phyloP scores from a whole-genome alignment of 257 asterid genomes.

The Solanum medicagineum region DNA sequence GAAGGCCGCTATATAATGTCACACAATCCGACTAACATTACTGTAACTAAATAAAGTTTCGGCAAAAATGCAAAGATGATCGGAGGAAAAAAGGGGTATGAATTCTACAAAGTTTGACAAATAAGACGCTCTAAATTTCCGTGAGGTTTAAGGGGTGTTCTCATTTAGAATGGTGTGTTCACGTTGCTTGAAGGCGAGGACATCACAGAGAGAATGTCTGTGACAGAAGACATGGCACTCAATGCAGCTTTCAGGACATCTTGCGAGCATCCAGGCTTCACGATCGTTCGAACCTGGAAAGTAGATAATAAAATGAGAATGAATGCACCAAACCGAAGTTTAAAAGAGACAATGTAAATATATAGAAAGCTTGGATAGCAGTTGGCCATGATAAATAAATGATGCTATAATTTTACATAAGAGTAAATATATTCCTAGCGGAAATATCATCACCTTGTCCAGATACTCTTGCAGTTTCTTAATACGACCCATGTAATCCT shows the following conservation, averaged over 20 bases:
- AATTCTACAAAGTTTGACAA: neutral
- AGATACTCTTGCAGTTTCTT: conserved; percentile 59
- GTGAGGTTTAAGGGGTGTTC: neutral
- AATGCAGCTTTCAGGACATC: conserved; percentile 91
- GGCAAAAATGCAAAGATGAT: neutral
- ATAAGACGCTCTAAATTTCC: neutral
- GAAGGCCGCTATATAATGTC: neutral
- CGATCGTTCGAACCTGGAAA: conserved; percentile 76
- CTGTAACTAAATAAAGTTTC: neutral
- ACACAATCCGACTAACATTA: neutral
- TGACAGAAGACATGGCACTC: conserved; percentile 88
- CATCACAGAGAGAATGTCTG: conserved; percentile 62
- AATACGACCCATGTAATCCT: conserved; percentile 82
- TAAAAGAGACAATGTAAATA: neutral
- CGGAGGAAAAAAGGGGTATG: neutral
- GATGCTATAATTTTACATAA: neutral
- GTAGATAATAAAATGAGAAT: neutral
- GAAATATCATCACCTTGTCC: conserved; percentile 27
- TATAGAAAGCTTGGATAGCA: neutral
- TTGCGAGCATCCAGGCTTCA: conserved; percentile 97
- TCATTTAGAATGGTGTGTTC: conserved; percentile 30
- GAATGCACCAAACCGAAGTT: neutral
- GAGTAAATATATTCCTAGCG: neutral
- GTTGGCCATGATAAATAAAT: neutral
- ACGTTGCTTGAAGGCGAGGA: conserved; percentile 19